These are phyloP conservation scores for Tulasnella sp. DNA, from an alignment of 768 basidiomycete species.

Conservation along the genomic window DNA sequence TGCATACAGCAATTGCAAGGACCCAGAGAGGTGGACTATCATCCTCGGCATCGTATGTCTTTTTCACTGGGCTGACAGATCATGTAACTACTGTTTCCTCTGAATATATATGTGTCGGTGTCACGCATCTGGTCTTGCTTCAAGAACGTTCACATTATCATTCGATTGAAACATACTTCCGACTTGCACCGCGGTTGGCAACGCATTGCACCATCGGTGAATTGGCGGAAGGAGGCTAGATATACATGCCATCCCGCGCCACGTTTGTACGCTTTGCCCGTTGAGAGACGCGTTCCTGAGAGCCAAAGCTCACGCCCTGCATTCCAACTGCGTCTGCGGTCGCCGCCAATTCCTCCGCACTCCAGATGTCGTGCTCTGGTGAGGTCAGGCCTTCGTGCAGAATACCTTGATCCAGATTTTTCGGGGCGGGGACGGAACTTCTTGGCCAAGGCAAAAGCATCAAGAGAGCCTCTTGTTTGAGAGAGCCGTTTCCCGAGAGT, in stretches of 20 bases:
- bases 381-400: not conserved
- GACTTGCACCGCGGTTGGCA: not conserved
- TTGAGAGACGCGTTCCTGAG: not conserved
- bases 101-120: too few relatives aligned
- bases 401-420: not conserved
- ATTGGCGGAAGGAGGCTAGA: not conserved
- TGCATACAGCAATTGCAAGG: too few relatives aligned
- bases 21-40: too few relatives aligned
- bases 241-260: not conserved
- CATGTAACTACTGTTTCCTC: not conserved
- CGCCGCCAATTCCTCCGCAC: not conserved
- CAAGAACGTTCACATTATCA: too few relatives aligned
- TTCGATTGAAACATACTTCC: not conserved
- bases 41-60: too few relatives aligned
- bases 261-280: not conserved
- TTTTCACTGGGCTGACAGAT: not conserved
- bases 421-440: not conserved
- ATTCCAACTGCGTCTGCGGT: not conserved
- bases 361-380: not conserved
- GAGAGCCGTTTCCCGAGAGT: not conserved
- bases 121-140: too few relatives aligned
- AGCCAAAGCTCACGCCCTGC: not conserved
- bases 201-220: not conserved
- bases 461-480: not conserved
- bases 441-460: slow-evolving; percentile 16